Base-by-base conservation (phyloP, 176 grass and related monocot species). In the Cenchrus americanus region DNA sequence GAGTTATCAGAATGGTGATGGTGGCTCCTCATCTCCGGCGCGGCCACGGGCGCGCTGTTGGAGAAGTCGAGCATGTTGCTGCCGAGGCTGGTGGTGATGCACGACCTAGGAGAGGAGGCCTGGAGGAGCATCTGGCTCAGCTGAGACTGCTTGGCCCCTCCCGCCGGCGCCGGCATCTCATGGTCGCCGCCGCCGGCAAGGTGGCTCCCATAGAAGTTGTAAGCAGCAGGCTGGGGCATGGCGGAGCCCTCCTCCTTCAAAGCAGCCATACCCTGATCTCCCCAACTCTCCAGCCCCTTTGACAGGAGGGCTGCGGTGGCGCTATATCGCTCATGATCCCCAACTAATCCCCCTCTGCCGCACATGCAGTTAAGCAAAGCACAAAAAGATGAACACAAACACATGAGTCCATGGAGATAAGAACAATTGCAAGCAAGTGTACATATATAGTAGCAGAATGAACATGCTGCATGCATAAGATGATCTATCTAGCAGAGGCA, bases 1-100 rank as follows among this genome's bases (percentile, higher is more conserved):
- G 91, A 99, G 69, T 96, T 94, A 15, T 92, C 91, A 63, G 89
- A 84, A 34, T 85, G 78, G 69, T 91, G 92, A 47, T 83, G 80
- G 42, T 87, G 80, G 55, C 75, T 84, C 61, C 85, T 84, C 19
- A 88, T 64, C 83, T 92, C 90, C 10, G 86, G 90, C 15, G 15
- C 7, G 5, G 43, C 43, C 43, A 2, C 27, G 27, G 86, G 84
- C 8, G 80, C 32, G 52, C 53, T 90, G 71, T 92, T 96, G 0
- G 97, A 91, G 91, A 99, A 96, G 78, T 99, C 91, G 41, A 99
- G 69, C 89, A 96, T 92, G 93, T 91, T 99, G 82, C 89, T 90
- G 62, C 82, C 93, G 50, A 96, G 89, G 88, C 93, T 92, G 32
- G 89, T 81, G 14, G 97, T 94, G 76, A 94, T 66, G 66, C 97